phyloP scores from a whole-genome alignment of 805 yeast species.

The Myxozyma geophila region DNA sequence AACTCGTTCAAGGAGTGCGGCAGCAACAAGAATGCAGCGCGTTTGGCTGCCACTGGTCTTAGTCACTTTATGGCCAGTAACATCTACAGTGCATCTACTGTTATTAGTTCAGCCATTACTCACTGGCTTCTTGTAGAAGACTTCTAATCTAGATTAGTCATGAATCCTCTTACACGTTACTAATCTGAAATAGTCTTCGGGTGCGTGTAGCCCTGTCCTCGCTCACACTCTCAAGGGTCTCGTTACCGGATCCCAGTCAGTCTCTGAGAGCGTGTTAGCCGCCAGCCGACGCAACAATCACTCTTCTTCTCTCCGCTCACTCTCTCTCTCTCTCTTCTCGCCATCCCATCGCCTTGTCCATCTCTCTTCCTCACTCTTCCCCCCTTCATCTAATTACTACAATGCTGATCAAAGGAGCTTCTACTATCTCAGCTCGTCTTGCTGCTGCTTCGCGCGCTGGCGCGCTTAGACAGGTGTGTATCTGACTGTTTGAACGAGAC shows the following conservation, averaged over 20 bases:
- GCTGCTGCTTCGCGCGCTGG: conserved; percentile 36
- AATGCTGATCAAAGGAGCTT: conserved; percentile 22
- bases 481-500: background rate
- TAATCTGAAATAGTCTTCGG: background rate
- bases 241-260: background rate
- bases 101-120: too few relatives aligned
- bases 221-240: background rate
- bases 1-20: too few relatives aligned
- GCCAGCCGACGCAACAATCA: conserved; percentile 14
- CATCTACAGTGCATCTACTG: too few relatives aligned
- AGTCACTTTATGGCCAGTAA: too few relatives aligned
- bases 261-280: background rate
- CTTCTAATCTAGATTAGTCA: too few relatives aligned
- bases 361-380: background rate
- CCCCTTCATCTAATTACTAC: conserved; percentile 15
- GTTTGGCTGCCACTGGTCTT: too few relatives aligned
- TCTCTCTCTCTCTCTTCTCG: background rate
- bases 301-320: background rate
- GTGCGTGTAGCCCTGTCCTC: background rate
- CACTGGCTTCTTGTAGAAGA: too few relatives aligned
- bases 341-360: conserved; percentile 1
- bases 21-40: too few relatives aligned
- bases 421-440: conserved; percentile 18
- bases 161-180: too few relatives aligned
- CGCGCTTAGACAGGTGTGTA: conserved; percentile 34